Evolutionary conservation across 345 rosid species (phyloP).

Genomic region (Clarkia xantiana): DNA sequence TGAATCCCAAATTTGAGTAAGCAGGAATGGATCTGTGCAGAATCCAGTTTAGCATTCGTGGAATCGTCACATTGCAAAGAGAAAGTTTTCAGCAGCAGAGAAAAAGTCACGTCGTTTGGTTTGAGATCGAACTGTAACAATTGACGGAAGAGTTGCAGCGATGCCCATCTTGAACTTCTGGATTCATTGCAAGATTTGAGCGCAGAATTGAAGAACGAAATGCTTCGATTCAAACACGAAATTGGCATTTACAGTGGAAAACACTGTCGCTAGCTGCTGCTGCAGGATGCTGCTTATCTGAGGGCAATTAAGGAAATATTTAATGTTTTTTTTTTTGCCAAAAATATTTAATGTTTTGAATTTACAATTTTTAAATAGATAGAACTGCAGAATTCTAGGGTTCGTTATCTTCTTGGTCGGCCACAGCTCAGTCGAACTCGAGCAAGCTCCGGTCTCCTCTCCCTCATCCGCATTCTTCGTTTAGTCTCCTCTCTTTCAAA

Average conservation of each 20-base stretch:
- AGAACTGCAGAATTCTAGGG: too few relatives aligned
- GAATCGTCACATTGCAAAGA: constrained; percentile 6
- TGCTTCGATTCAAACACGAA: constrained; percentile 10
- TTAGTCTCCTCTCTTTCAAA: too few relatives aligned
- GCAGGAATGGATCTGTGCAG: constrained; percentile 36
- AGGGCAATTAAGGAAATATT: too few relatives aligned
- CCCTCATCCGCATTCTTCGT: too few relatives aligned
- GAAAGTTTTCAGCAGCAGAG: constrained; percentile 9
- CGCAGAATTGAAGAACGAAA: constrained; percentile 33
- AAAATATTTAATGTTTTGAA: too few relatives aligned
- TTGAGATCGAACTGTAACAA: constrained; percentile 28
- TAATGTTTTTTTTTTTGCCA: too few relatives aligned
- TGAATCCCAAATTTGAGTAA: constrained; percentile 38
- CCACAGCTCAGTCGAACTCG: too few relatives aligned
- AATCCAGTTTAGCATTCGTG: constrained; percentile 13
- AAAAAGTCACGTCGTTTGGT: constrained; percentile 47
- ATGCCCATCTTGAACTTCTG: constrained; percentile 20
- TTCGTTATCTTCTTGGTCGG: too few relatives aligned
- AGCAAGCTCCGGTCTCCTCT: too few relatives aligned
- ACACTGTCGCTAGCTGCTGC: too few relatives aligned
- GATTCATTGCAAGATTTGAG: constrained; percentile 27
- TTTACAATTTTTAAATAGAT: too few relatives aligned
- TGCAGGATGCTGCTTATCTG: too few relatives aligned
- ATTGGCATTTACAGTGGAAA: not conserved
- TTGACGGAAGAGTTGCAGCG: constrained; percentile 29